Conservation (phyloP, 345 rosid species). For the Boechera retrofracta region DNA sequence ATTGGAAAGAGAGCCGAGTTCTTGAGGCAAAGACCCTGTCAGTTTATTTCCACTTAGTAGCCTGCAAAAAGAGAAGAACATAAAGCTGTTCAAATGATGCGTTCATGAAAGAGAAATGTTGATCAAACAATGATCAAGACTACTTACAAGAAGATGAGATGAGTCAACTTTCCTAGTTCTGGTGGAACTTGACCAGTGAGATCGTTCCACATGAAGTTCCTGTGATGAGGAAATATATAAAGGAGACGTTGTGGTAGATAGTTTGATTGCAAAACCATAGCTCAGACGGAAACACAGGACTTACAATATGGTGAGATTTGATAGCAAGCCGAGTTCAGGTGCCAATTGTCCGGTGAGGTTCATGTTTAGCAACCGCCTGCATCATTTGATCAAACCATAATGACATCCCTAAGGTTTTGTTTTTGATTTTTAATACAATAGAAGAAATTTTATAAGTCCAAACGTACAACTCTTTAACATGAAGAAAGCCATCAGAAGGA, state of each 20-base stretch:
- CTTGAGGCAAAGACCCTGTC: constrained; percentile 53
- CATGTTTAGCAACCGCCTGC: constrained; percentile 50
- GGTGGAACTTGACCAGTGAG: constrained; percentile 53
- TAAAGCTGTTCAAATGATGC: not conserved
- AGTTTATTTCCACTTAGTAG: constrained; percentile 57
- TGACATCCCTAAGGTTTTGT: not conserved
- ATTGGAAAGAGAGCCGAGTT: constrained; percentile 54
- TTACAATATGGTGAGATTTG: constrained; percentile 46
- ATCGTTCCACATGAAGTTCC: constrained; percentile 61
- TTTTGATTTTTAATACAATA: not conserved
- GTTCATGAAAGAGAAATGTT: not conserved
- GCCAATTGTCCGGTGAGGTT: constrained; percentile 49
- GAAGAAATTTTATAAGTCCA: not conserved
- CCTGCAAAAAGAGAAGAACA: constrained; percentile 34
- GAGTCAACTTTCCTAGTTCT: constrained; percentile 50
- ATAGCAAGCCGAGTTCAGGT: constrained; percentile 49
- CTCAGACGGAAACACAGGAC: constrained; percentile 15
- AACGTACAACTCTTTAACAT: constrained; percentile 67
- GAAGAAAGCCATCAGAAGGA: constrained; percentile 58
- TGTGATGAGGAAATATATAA: constrained; percentile 19
- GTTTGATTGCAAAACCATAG: constrained; percentile 18
- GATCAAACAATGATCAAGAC: constrained; percentile 18
- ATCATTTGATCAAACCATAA: constrained; percentile 5
- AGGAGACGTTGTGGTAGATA: not conserved
- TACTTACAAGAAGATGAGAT: constrained; percentile 50